Conservation (phyloP, 2,329 filamentous ascomycete genomes). For the Venturia pyrina region DNA sequence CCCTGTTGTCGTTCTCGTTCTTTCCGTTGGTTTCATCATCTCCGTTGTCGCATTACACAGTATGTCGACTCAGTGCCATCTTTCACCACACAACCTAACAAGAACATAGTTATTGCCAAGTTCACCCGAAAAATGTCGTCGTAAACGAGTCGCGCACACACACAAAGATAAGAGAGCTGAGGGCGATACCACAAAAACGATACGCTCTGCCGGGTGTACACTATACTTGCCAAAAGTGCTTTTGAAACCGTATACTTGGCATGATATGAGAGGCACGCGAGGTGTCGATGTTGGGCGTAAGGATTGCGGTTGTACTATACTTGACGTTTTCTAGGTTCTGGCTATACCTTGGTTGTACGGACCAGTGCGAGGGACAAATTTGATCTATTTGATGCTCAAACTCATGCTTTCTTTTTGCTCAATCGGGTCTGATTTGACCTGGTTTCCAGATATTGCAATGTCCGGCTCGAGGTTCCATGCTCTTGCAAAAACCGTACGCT, state of each 20-base stretch:
- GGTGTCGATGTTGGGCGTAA: neutral
- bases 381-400: neutral
- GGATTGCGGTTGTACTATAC: neutral
- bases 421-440: neutral
- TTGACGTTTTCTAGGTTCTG: constrained; percentile 2
- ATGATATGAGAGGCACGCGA: neutral
- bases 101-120: constrained; percentile 75
- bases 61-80: constrained; percentile 41
- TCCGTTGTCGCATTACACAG: constrained; percentile 95
- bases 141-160: constrained; percentile 21
- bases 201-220: neutral
- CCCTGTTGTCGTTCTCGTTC: constrained; percentile 90
- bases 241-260: neutral
- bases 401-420: neutral
- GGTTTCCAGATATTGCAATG: neutral
- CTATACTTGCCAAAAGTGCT: neutral
- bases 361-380: neutral
- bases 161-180: neutral
- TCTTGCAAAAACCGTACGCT: too few relatives aligned
- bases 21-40: constrained; percentile 98
- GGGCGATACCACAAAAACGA: neutral
- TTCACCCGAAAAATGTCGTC: constrained; percentile 76
- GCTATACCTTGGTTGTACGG: neutral
- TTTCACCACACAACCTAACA: constrained; percentile 10
- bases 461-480: neutral